These are phyloP conservation scores for Lobosporangium transversale DNA, from an alignment of 192 early-diverging fungal species.

Conservation along the genomic window DNA sequence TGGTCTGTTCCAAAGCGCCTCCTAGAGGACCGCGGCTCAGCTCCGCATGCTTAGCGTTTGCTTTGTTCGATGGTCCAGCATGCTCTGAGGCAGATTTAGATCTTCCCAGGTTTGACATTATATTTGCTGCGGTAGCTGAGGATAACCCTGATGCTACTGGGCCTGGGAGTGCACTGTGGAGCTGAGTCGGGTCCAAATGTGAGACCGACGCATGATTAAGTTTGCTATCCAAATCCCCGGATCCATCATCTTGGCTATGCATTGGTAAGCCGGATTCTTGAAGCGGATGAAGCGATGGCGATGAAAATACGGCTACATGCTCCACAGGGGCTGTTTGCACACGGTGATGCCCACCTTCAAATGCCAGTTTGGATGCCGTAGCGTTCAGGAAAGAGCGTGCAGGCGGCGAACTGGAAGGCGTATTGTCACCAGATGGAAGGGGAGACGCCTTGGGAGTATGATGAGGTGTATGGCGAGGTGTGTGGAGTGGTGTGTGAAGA, in stretches of 20 bases:
- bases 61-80: constrained; percentile 9
- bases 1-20: constrained; percentile 46
- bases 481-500: constrained; percentile 37
- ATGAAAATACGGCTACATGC: constrained; percentile 41
- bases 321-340: constrained; percentile 45
- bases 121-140: constrained; percentile 5
- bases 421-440: constrained; percentile 43
- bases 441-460: constrained; percentile 44
- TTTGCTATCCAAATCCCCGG: constrained; percentile 24
- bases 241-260: constrained; percentile 38
- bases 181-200: background rate
- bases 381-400: constrained; percentile 31
- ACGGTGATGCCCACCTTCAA: constrained; percentile 44
- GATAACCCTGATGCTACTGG: background rate
- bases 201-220: background rate
- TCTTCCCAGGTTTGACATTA: constrained; percentile 27
- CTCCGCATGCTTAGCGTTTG: constrained; percentile 40
- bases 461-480: constrained; percentile 36
- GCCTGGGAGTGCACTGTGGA: background rate
- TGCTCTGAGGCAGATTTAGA: constrained; percentile 48
- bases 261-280: constrained; percentile 16
- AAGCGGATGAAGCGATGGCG: constrained; percentile 34
- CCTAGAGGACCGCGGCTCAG: constrained; percentile 37
- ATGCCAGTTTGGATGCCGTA: constrained; percentile 19
- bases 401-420: constrained; percentile 48